Percentiles rank a stretch among this genome's conserved stretches.
Conservation (phyloP, 441 rosid genomes). For the Rhodomyrtus psidioides region DNA sequence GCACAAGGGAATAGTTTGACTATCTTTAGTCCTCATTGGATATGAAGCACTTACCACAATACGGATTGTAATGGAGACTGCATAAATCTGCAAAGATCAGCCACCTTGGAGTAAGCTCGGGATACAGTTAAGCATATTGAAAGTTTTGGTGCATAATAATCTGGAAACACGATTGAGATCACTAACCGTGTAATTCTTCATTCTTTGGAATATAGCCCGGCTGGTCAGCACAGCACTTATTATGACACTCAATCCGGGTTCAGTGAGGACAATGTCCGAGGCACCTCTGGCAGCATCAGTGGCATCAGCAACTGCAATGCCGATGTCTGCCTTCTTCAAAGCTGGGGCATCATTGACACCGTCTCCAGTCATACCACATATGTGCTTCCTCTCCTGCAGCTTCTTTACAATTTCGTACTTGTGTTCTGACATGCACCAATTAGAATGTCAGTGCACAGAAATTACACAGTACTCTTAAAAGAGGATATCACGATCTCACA, state of each 20-base stretch:
- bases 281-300: constrained; percentile 12
- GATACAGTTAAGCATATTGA: background rate
- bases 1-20: background rate
- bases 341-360: constrained; percentile 13
- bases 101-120: background rate
- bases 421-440: background rate
- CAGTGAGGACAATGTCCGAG: constrained; percentile 9
- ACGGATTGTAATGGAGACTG: background rate
- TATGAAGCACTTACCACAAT: background rate
- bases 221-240: constrained; percentile 7
- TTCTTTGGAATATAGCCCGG: constrained; percentile 11
- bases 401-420: constrained; percentile 8
- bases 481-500: background rate
- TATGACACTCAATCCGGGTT: constrained; percentile 9
- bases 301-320: constrained; percentile 12
- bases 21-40: background rate
- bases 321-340: constrained; percentile 8
- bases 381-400: constrained; percentile 9
- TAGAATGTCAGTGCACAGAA: background rate
- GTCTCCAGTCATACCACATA: constrained; percentile 13
- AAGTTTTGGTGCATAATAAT: background rate
- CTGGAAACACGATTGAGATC: background rate
- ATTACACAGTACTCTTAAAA: background rate
- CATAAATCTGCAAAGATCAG: background rate
- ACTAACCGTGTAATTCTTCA: constrained; percentile 7